Evolutionary conservation across 2,329 filamentous ascomycete genomes (phyloP), one percentile per base, ranked within the genome.

Genomic region (Xylaria polymorpha): DNA sequence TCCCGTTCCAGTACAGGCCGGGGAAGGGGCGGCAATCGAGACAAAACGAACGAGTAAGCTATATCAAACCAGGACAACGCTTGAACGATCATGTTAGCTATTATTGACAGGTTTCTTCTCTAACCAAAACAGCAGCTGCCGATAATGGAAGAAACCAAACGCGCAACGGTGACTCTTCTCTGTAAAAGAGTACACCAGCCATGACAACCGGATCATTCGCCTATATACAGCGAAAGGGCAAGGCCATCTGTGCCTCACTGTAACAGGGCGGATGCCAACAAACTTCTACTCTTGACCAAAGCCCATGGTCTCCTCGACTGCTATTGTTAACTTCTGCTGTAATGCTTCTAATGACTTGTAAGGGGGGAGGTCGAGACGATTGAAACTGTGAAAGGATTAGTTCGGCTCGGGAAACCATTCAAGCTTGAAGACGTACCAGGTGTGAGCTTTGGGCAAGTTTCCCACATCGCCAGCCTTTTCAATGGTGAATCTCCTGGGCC

Each of bases 301-400:
- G 71, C 96, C 96, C 85, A 99, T 94, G 0, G 96, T 99, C 85
- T 99, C 96, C 83, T 99, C 96, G 64, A 99, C 96, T 32, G 96
- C 96, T 82, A 97, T 97, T 7, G 94, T 96, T 76, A 99, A 86
- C 83, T 99, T 99, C 78, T 91, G 86, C 79, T 95, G 92, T 74
- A 99, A 86, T 75, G 88, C 89, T 72, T 98, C 95, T 76, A 94
- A 87, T 25, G 86, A 89, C 85, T 98, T 98, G 80, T 99, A 99
- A 35, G 94, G 91, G 48, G 96, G 96, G 59, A 99, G 84, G 82
- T 99, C 96, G 74, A 99, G 88, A 77, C 96, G 94, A 82, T 99
- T 99, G 87, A 99, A 99, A 83, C 94, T 97, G 72, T 69, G 51
- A 25, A 43, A 22, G 6, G 61, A 50, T 65, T 66, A 66, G 77